Evolutionary conservation across 169 alveolate genomes (phyloP).

Genomic region (Sarcocystis neurona): DNA sequence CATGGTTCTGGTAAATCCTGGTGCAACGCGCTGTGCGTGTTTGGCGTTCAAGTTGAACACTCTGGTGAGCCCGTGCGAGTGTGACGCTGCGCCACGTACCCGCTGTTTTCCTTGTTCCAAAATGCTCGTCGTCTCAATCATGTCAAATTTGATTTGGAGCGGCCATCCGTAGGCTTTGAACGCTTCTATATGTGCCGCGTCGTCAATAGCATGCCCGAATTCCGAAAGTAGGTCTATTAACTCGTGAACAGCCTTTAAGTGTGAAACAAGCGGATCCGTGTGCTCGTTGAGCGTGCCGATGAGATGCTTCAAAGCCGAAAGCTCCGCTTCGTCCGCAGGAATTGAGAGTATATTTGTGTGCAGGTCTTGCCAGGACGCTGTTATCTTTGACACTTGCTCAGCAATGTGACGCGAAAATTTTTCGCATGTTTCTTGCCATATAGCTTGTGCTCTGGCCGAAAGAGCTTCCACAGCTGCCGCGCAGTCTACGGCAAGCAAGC

Average conservation of each 20-base stretch:
- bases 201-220: neutral
- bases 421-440: neutral
- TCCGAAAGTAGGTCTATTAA: neutral
- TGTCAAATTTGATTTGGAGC: slow-evolving; percentile 2
- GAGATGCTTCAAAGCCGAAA: neutral
- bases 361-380: neutral
- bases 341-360: neutral
- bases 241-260: neutral
- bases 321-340: slow-evolving; percentile 17
- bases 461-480: neutral
- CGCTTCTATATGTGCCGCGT: neutral
- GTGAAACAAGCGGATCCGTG: neutral
- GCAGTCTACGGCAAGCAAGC: neutral
- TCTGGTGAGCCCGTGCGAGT: neutral
- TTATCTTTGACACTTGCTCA: neutral
- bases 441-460: neutral
- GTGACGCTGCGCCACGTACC: neutral
- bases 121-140: slow-evolving; percentile 38
- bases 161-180: slow-evolving; percentile 26
- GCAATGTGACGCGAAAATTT: neutral
- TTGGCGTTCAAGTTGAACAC: neutral
- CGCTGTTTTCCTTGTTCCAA: slow-evolving; percentile 53
- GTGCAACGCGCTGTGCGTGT: neutral
- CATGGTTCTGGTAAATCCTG: neutral
- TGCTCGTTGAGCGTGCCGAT: neutral